Conservation (phyloP, 805 yeast genomes). For the Lipomyces oligophaga region DNA sequence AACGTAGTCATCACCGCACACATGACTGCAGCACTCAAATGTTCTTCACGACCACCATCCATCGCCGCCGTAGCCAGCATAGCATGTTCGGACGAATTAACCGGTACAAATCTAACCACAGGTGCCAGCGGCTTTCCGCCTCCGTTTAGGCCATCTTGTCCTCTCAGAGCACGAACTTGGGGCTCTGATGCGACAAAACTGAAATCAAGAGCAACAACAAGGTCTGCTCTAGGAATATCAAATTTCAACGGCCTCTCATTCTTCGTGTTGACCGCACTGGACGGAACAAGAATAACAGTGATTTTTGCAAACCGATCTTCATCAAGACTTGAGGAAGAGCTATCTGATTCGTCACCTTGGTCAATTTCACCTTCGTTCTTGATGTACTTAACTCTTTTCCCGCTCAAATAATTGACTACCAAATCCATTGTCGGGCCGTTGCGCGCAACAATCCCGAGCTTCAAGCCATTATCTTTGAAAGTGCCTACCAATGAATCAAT, state of each 20-base stretch:
- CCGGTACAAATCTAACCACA: constrained; percentile 65
- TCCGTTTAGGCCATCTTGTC: constrained; percentile 13
- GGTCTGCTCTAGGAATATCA: constrained; percentile 45
- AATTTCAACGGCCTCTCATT: constrained; percentile 13
- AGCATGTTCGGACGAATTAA: constrained; percentile 81
- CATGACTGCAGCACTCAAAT: constrained; percentile 44
- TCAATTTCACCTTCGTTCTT: constrained; percentile 52
- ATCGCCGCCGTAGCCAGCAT: constrained; percentile 25
- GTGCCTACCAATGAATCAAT: constrained; percentile 60
- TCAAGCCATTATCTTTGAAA: constrained; percentile 44
- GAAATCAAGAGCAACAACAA: constrained; percentile 61
- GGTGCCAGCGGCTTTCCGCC: constrained; percentile 43
- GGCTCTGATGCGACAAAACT: constrained; percentile 46
- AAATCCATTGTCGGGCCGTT: constrained; percentile 68
- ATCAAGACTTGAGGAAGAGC: constrained; percentile 38
- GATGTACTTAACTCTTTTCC: constrained; percentile 53
- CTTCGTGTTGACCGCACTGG: constrained; percentile 36
- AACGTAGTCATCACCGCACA: constrained; percentile 74
- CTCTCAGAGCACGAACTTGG: constrained; percentile 38
- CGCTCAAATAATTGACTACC: constrained; percentile 64
- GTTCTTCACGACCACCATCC: constrained; percentile 16
- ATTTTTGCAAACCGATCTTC: constrained; percentile 35
- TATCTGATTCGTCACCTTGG: constrained; percentile 36
- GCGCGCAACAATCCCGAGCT: constrained; percentile 67
- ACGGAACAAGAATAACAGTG: constrained; percentile 47